Evolutionary conservation across 2,329 filamentous ascomycete genomes (phyloP).

Genomic region (Calycina herbarum): DNA sequence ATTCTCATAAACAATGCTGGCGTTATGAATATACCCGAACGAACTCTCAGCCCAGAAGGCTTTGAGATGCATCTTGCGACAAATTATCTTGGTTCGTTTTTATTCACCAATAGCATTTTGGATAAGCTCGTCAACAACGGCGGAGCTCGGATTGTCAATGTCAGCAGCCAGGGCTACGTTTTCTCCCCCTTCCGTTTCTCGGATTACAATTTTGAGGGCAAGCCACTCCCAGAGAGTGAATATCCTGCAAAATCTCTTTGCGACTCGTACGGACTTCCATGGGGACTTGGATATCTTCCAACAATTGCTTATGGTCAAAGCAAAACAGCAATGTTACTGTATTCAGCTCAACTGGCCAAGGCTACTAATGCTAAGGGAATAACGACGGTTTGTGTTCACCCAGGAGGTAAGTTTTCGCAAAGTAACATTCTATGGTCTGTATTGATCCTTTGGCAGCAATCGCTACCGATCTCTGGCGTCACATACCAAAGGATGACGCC

Average conservation of each 20-base stretch:
- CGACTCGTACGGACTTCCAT: neutral
- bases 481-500: neutral
- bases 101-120: neutral
- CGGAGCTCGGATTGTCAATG: neutral
- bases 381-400: neutral
- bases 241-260: neutral
- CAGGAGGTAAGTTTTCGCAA: neutral
- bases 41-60: neutral
- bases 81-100: neutral
- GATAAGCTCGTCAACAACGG: neutral
- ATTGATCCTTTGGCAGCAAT: neutral
- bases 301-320: neutral
- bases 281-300: neutral
- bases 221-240: neutral
- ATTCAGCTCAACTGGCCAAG: neutral
- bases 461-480: neutral
- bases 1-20: neutral
- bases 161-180: neutral
- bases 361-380: neutral
- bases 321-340: neutral
- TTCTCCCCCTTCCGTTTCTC: neutral
- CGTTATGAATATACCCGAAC: neutral
- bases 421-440: no score
- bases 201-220: neutral
- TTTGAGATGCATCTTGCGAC: neutral